Evolutionary conservation across 257 asterid species (phyloP).

Genomic region (Orobanche coerulescens): DNA sequence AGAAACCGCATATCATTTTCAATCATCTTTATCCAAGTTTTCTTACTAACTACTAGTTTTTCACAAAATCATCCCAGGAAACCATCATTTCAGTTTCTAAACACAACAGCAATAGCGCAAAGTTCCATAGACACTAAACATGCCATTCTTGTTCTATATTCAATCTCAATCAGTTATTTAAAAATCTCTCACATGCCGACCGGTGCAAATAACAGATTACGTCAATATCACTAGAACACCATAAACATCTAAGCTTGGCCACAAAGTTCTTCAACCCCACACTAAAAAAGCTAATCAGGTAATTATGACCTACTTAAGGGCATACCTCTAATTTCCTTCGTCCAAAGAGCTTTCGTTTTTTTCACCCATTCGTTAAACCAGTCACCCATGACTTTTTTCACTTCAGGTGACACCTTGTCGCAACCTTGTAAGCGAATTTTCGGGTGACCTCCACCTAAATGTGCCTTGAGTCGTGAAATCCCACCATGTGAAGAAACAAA

Average conservation of each 20-base stretch:
- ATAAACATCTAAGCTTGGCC: neutral
- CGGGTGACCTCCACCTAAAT: conserved; percentile 48
- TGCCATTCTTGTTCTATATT: too few relatives aligned
- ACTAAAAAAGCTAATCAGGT: too few relatives aligned
- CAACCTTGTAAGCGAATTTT: conserved; percentile 40
- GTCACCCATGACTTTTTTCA: conserved; percentile 40
- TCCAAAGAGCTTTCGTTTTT: conserved; percentile 35
- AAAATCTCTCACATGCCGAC: neutral
- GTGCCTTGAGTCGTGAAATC: conserved; percentile 57
- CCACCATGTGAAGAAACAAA: conserved; percentile 49
- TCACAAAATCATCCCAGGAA: too few relatives aligned
- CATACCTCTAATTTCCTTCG: conserved; percentile 38
- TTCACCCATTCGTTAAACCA: conserved; percentile 37
- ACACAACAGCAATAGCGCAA: too few relatives aligned
- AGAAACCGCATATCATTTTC: too few relatives aligned
- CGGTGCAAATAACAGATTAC: neutral
- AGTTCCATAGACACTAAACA: too few relatives aligned
- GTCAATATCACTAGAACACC: neutral
- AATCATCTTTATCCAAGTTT: too few relatives aligned
- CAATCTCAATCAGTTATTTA: neutral
- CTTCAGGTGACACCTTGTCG: conserved; percentile 33
- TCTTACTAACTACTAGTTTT: too few relatives aligned
- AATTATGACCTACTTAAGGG: neutral
- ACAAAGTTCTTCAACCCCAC: neutral
- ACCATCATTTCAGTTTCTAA: too few relatives aligned